Percentiles rank a stretch among this genome's conserved stretches.
Conservation (phyloP, 169 alveolate genomes). For the Plasmodium cynomolgi region DNA sequence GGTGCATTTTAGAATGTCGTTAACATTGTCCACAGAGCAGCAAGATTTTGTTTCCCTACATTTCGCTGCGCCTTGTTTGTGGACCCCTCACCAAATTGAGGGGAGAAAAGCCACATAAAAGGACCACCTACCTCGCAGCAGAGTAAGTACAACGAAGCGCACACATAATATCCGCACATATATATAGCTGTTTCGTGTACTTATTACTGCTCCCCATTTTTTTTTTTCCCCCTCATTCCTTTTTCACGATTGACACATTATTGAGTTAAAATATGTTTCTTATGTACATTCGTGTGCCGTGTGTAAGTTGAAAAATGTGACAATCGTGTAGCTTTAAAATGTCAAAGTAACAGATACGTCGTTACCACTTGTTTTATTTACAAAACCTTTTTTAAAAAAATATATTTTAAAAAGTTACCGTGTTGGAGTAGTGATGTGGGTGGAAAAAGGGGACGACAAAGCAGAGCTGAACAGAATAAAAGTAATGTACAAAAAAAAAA, state of each 20-base stretch:
- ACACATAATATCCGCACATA: conserved; percentile 4
- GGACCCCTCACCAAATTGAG: not conserved
- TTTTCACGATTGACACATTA: conserved; percentile 1
- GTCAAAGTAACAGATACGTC: not conserved
- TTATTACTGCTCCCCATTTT: not conserved
- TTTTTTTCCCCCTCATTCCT: not conserved
- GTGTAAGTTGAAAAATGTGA: not conserved
- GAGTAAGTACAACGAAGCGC: not conserved
- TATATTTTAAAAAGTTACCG: not conserved
- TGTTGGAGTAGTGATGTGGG: not conserved
- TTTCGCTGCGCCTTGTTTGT: not conserved
- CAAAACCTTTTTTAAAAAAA: not conserved
- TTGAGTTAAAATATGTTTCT: not conserved
- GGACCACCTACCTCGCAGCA: not conserved
- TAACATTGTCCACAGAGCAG: not conserved
- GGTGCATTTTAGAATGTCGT: not conserved
- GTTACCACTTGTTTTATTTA: not conserved
- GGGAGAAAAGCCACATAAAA: not conserved
- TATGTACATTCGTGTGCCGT: not conserved
- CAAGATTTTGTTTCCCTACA: not conserved
- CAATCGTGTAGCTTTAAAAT: not conserved
- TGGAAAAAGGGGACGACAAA: not conserved
- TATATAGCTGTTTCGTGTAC: not conserved
- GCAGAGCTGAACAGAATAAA: not conserved
- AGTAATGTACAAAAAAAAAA: not conserved